These are phyloP conservation scores for Evansstolkia leycettana DNA, from an alignment of 495 filamentous ascomycete genomes.

Conservation along the genomic window DNA sequence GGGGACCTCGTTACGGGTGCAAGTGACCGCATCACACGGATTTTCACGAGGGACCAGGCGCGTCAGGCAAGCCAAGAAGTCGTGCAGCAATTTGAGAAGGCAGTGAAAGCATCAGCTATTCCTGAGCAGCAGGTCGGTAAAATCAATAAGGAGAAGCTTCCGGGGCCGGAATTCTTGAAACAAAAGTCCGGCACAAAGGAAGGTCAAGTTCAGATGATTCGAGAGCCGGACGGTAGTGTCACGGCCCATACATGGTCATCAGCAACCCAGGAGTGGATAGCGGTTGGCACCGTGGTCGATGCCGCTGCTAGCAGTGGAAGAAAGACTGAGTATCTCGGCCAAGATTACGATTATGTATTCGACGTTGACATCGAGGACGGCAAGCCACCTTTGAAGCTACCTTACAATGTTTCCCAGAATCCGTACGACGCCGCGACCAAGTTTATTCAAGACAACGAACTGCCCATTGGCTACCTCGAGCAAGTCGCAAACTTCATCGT, in stretches of 20 bases:
- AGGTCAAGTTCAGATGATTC: conserved; percentile 86
- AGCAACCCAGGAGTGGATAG: conserved; percentile 58
- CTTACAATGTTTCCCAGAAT: conserved; percentile 86
- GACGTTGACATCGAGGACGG: conserved; percentile 97
- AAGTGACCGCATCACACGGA: conserved; percentile 74
- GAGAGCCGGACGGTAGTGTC: conserved; percentile 63
- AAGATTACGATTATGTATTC: conserved; percentile 96
- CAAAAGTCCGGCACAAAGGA: conserved; percentile 78
- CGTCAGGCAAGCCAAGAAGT: conserved; percentile 51
- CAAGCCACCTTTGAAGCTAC: conserved; percentile 83
- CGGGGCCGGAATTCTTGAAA: conserved; percentile 72
- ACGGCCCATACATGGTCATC: conserved; percentile 73
- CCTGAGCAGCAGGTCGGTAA: conserved; percentile 69
- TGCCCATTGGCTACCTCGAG: conserved; percentile 82
- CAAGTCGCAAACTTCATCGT: conserved; percentile 91
- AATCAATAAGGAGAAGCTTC: conserved; percentile 81
- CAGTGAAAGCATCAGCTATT: conserved; percentile 71
- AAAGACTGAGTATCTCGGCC: conserved; percentile 62
- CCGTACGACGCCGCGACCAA: conserved; percentile 85
- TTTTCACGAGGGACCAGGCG: conserved; percentile 68
- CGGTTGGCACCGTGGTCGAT: conserved; percentile 88
- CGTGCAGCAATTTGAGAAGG: conserved; percentile 60
- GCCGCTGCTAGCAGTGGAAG: conserved; percentile 68
- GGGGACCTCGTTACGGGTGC: conserved; percentile 90
- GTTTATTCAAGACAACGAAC: conserved; percentile 84